A percentile compares a stretch with the other conserved stretches of the same genome.
Evolutionary conservation across 768 basidiomycete genomes (phyloP).

Genomic region (Xerocomellus amylosporus): DNA sequence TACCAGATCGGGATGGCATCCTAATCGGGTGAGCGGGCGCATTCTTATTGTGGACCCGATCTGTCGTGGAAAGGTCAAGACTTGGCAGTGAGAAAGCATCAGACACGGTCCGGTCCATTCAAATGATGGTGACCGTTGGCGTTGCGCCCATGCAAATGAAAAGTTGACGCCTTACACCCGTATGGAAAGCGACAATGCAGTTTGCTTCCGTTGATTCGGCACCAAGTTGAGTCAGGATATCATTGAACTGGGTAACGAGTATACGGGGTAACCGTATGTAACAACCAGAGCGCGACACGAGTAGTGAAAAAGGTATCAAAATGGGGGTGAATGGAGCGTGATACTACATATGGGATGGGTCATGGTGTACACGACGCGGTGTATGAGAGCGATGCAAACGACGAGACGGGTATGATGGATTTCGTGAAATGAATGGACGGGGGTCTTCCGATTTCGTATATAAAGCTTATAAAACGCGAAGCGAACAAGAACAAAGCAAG

Average conservation of each 20-base stretch:
- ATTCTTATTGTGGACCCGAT: conserved; percentile 3
- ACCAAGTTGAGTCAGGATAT: conserved; percentile 32
- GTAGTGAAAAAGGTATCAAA: conserved; percentile 33
- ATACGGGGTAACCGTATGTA: conserved; percentile 39
- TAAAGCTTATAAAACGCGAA: conserved; percentile 27
- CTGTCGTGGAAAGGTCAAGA: conserved; percentile 4
- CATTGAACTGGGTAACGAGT: conserved; percentile 34
- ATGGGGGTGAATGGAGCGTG: conserved; percentile 32
- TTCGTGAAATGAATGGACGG: conserved; percentile 36
- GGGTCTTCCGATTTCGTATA: conserved; percentile 36
- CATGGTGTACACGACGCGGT: conserved; percentile 39
- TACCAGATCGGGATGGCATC: conserved; percentile 17
- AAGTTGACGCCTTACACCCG: conserved; percentile 18
- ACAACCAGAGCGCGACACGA: conserved; percentile 23
- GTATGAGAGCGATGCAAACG: conserved; percentile 37
- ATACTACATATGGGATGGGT: conserved; percentile 37
- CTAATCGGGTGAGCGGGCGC: conserved; percentile 21
- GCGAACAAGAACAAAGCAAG: conserved; percentile 27
- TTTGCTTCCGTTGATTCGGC: conserved; percentile 15
- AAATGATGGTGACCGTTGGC: conserved; percentile 10
- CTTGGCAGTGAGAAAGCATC: conserved; percentile 11
- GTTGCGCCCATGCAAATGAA: conserved; percentile 28
- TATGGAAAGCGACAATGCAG: conserved; percentile 9
- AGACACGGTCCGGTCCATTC: conserved; percentile 9
- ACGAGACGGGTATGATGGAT: conserved; percentile 33